Evolutionary conservation across 2,329 filamentous ascomycete genomes (phyloP), one percentile per base, ranked within the genome.

Genomic region (Cordyceps javanica): DNA sequence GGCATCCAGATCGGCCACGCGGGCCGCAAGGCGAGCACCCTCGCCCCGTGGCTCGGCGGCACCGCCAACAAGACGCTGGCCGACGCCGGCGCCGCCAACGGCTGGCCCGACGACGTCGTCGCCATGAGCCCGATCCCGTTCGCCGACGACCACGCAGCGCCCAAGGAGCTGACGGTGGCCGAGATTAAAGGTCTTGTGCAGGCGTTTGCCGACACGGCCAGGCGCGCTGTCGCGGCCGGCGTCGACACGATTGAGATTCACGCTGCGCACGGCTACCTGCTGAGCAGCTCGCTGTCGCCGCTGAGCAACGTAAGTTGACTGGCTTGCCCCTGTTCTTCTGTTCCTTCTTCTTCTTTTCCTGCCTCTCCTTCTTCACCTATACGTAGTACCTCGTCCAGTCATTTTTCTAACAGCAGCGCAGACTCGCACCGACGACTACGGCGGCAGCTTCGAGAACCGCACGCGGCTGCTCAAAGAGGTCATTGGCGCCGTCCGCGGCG

Each of bases 1-100:
- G 90, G 82, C 53, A 86, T 96, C 60, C 91, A 96, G 75, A 78
- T 96, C 5, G 89, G 77, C 1, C 91, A 96, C 66, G 91, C 90
- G 0, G 91, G 91, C 2, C 77, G 86, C 57, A 89, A 89, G 71
- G 85, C 81, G 2, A 82, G 77, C 69, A 82, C 76, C 2, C 66
- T 83, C 21, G 77, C 84, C 0, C 82, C 83, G 0, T 93, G 88
- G 87, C 72, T 90, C 78, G 66, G 64, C 16, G 68, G 67, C 21
- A 63, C 63, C 1, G 79, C 77, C 70, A 80, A 50, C 69, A 70
- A 68, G 59, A 82, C 65, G 42, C 70, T 85, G 25, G 87, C 88
- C 0, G 74, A 73, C 0, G 73, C n/a, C n/a, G n/a, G 78, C 55
- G 78, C 70, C 32, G 67, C 72, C 16, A 75, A 76, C 55, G 83